These are phyloP conservation scores for Solanum lignicaule DNA, from an alignment of 257 asterid species.

Conservation along the genomic window DNA sequence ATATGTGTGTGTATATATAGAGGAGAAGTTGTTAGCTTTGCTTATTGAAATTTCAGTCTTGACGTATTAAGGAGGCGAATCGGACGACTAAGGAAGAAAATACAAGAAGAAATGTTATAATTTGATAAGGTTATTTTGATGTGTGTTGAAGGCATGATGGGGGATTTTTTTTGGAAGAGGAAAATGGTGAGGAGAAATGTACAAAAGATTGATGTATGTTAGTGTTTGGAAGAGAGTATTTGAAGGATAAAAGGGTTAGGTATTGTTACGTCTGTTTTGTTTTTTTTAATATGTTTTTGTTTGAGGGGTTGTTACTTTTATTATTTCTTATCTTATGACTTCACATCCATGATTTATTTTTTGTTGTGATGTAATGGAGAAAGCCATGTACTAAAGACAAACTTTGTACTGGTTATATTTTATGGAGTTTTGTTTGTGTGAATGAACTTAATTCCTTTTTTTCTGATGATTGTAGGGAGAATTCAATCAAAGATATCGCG, in stretches of 20 bases:
- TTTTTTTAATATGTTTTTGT: background rate
- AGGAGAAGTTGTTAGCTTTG: background rate
- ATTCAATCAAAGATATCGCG: background rate
- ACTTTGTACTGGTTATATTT: background rate
- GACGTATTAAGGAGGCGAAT: background rate
- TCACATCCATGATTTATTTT: background rate
- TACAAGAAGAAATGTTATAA: background rate
- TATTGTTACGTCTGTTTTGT: background rate
- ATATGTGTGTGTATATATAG: background rate
- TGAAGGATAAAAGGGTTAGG: constrained; percentile 5
- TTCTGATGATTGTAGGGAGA: background rate
- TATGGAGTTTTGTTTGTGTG: background rate
- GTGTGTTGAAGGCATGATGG: background rate
- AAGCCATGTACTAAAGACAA: background rate
- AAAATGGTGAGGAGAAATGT: background rate
- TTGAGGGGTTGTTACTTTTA: background rate
- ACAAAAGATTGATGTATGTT: background rate
- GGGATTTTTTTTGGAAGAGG: background rate
- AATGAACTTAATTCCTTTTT: background rate
- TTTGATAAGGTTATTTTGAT: background rate
- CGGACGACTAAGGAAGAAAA: background rate
- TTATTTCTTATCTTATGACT: background rate
- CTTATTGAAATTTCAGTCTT: background rate
- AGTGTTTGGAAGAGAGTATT: background rate
- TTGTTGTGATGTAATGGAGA: background rate